Percentiles rank a stretch among this genome's conserved stretches.
phyloP scores from a whole-genome alignment of 371 early-diverging fungal genomes.

The Umbelopsis sp. region DNA sequence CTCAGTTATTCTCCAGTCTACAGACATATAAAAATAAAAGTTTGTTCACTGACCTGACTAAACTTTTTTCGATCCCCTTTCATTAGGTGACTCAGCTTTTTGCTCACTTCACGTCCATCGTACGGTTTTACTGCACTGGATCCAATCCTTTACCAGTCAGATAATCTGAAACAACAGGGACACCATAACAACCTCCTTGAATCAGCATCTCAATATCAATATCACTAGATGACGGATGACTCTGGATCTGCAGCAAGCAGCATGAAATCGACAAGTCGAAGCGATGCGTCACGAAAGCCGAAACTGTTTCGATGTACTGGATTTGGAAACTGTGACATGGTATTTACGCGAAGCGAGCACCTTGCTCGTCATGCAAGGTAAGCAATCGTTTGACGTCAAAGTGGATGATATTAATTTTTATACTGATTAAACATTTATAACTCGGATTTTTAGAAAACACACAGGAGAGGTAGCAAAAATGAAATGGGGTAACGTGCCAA shows the following conservation, averaged over 20 bases:
- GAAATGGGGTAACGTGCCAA: no score
- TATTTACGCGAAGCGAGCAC: conserved; percentile 57
- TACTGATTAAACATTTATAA: background rate
- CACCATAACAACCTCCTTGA: background rate
- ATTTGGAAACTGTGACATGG: conserved; percentile 57
- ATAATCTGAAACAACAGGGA: background rate
- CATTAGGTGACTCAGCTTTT: background rate
- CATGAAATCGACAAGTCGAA: conserved; percentile 10
- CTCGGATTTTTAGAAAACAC: conserved; percentile 42
- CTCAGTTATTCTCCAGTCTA: conserved; percentile 11
- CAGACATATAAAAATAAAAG: background rate
- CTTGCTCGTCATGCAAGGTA: conserved; percentile 51
- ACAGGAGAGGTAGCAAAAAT: conserved; percentile 48
- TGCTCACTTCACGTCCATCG: background rate
- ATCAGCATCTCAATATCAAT: background rate
- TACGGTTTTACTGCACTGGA: background rate
- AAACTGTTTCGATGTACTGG: conserved; percentile 54
- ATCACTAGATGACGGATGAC: conserved; percentile 19
- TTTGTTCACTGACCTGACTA: background rate
- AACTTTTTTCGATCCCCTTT: background rate
- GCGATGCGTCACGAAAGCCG: conserved; percentile 19
- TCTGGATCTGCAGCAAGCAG: conserved; percentile 9
- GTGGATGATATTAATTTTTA: background rate
- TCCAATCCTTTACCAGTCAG: background rate
- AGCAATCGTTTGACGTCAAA: background rate